Conservation (phyloP, 2,329 filamentous ascomycete species). For the Raffaelea arxii region DNA sequence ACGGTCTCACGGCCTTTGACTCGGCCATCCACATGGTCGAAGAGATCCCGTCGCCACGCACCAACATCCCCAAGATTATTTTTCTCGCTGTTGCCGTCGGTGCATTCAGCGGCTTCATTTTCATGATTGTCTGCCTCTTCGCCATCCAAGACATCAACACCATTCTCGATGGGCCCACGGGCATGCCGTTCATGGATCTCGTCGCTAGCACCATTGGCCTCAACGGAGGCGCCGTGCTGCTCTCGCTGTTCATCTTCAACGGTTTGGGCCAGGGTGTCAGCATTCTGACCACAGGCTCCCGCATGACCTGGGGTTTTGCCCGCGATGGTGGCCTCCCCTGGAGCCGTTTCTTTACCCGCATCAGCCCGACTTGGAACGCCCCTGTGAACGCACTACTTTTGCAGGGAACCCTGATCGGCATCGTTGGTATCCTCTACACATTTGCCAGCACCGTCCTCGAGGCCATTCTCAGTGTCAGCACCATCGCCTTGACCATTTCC, state of each 20-base stretch:
- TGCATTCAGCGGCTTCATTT: slow-evolving; percentile 21
- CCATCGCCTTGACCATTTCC: slow-evolving; percentile 44
- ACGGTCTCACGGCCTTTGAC: slow-evolving; percentile 19
- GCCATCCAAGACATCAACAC: slow-evolving; percentile 7
- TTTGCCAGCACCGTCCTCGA: slow-evolving; percentile 43
- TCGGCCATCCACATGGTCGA: slow-evolving; percentile 27
- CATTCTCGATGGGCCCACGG: slow-evolving; percentile 22
- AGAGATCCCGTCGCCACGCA: slow-evolving; percentile 21
- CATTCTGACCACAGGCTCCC: slow-evolving; percentile 25
- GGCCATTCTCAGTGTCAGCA: slow-evolving; percentile 45
- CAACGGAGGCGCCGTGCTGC: slow-evolving; percentile 21
- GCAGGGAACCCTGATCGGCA: slow-evolving; percentile 6
- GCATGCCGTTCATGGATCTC: slow-evolving; percentile 36
- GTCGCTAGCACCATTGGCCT: slow-evolving; percentile 30
- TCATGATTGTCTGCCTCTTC: slow-evolving; percentile 14
- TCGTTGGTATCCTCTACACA: slow-evolving; percentile 30
- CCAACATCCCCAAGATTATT: slow-evolving; percentile 22
- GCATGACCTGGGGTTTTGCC: slow-evolving; percentile 35
- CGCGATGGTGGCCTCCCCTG: slow-evolving; percentile 34
- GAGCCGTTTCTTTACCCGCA: slow-evolving; percentile 25
- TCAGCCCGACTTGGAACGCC: slow-evolving; percentile 27
- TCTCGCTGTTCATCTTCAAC: slow-evolving; percentile 34
- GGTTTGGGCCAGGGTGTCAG: slow-evolving; percentile 23
- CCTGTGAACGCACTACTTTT: slow-evolving; percentile 17
- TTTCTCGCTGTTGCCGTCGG: slow-evolving; percentile 22